These are phyloP conservation scores for Schwanniomyces occidentalis DNA, from an alignment of 805 yeast genomes.

Conservation along the genomic window DNA sequence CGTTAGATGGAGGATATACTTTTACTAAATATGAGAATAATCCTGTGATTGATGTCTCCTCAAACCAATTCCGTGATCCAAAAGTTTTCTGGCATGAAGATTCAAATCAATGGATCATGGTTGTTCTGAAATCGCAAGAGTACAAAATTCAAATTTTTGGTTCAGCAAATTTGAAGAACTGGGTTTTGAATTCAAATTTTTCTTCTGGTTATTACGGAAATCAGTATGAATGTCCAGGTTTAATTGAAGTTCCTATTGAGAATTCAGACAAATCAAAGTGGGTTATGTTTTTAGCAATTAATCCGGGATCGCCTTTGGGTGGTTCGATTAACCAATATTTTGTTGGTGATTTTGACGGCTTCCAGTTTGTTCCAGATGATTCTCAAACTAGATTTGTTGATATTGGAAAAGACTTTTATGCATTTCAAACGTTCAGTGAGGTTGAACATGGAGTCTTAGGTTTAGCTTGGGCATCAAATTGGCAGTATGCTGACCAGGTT, in stretches of 20 bases:
- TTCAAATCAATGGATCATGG: conserved; percentile 29
- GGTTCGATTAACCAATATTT: conserved; percentile 42
- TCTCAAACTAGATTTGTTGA: conserved; percentile 26
- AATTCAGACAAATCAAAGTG: conserved; percentile 22
- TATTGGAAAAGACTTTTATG: conserved; percentile 40
- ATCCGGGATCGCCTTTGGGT: conserved; percentile 44
- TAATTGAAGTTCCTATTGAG: conserved; percentile 28
- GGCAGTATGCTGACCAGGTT: conserved; percentile 38
- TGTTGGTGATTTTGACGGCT: conserved; percentile 43
- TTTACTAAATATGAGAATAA: conserved; percentile 27
- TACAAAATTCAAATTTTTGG: conserved; percentile 26
- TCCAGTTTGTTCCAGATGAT: conserved; percentile 30
- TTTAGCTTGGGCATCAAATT: conserved; percentile 45
- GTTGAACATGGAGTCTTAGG: conserved; percentile 25
- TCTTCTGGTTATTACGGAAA: conserved; percentile 29
- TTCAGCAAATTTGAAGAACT: conserved; percentile 22
- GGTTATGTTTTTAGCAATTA: conserved; percentile 40
- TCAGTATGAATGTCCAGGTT: conserved; percentile 45
- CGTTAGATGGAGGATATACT: conserved; percentile 35
- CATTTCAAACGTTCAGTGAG: conserved; percentile 35
- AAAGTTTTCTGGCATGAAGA: conserved; percentile 34
- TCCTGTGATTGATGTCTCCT: conserved; percentile 30
- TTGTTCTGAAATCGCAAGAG: conserved; percentile 26
- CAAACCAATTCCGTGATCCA: conserved; percentile 35
- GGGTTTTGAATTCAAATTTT: conserved; percentile 28